Percentiles rank a stretch among this genome's conserved stretches.
Evolutionary conservation across 345 rosid genomes (phyloP).

Genomic region (Abelmoschus esculentus): DNA sequence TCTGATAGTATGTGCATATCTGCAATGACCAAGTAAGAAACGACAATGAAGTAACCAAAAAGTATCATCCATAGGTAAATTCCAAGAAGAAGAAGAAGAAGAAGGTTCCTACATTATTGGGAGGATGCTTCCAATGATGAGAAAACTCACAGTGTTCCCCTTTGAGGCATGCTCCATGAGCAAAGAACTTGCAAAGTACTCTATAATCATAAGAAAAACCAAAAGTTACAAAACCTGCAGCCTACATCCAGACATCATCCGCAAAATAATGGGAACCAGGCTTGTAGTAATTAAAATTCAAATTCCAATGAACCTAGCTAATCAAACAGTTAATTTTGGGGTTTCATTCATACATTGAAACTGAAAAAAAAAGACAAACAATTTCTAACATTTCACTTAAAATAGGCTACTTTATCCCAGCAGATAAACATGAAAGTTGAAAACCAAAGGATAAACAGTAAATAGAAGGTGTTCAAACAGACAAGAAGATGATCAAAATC

Average conservation of each 20-base stretch:
- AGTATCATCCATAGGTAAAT: not conserved
- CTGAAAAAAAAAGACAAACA: conserved; percentile 14
- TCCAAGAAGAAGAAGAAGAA: not conserved
- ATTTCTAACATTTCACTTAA: conserved; percentile 31
- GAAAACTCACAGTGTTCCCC: conserved; percentile 91
- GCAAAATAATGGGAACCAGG: not conserved
- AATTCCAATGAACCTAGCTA: not conserved
- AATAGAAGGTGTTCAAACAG: too few relatives aligned
- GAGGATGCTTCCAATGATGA: conserved; percentile 64
- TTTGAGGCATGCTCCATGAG: conserved; percentile 86
- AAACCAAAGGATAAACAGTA: too few relatives aligned
- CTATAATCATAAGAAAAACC: not conserved
- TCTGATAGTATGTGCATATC: conserved; percentile 92
- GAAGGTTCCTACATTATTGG: conserved; percentile 47
- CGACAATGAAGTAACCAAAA: not conserved
- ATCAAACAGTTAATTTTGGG: conserved; percentile 28
- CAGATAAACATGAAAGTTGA: too few relatives aligned
- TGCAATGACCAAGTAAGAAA: conserved; percentile 20
- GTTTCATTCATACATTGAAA: not conserved
- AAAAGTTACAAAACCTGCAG: not conserved
- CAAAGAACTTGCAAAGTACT: conserved; percentile 43
- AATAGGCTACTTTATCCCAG: too few relatives aligned
- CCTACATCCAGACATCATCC: not conserved
- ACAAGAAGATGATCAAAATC: too few relatives aligned
- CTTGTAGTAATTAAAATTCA: not conserved